Evolutionary conservation across 352 stramenopile species (phyloP).

Genomic region (Phytopythium sindhum): DNA sequence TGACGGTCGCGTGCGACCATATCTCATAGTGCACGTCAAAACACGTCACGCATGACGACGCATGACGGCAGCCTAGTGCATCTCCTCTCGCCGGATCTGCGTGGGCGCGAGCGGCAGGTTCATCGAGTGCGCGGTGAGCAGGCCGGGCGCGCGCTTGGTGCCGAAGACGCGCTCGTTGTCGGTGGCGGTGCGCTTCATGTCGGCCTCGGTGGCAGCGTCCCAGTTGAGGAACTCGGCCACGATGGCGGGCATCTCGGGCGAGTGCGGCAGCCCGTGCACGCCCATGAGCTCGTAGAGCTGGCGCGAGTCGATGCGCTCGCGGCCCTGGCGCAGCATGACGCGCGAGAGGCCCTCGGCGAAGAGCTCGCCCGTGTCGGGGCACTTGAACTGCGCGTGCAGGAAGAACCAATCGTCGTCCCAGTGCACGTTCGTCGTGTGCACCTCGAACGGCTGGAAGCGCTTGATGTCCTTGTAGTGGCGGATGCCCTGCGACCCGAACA

Average conservation of each 20-base stretch:
- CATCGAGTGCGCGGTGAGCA: conserved; percentile 63
- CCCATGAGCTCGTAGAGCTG: conserved; percentile 55
- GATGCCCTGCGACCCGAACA: conserved; percentile 67
- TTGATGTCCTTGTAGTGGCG: conserved; percentile 57
- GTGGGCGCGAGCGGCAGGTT: conserved; percentile 47
- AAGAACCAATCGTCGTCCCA: conserved; percentile 77
- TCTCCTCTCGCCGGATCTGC: conserved; percentile 17
- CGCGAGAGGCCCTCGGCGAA: conserved; percentile 63
- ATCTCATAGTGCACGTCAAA: not conserved
- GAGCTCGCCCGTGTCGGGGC: conserved; percentile 51
- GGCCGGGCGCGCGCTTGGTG: conserved; percentile 22
- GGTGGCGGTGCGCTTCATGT: conserved; percentile 53
- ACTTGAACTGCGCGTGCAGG: conserved; percentile 62
- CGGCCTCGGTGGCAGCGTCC: conserved; percentile 44
- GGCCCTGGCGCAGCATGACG: conserved; percentile 55
- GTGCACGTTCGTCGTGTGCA: conserved; percentile 68
- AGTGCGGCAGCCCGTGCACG: conserved; percentile 33
- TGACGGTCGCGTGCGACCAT: not conserved
- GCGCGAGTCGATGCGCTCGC: conserved; percentile 43
- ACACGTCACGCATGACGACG: too few relatives aligned
- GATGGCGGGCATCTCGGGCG: conserved; percentile 44
- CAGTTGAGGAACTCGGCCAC: conserved; percentile 51
- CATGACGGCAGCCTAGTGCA: not conserved
- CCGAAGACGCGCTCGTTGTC: conserved; percentile 26
- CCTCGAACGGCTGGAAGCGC: conserved; percentile 50